Evolutionary conservation across 1,284 basidiomycete genomes (phyloP).

Genomic region (Ceratobasidium papillatum): DNA sequence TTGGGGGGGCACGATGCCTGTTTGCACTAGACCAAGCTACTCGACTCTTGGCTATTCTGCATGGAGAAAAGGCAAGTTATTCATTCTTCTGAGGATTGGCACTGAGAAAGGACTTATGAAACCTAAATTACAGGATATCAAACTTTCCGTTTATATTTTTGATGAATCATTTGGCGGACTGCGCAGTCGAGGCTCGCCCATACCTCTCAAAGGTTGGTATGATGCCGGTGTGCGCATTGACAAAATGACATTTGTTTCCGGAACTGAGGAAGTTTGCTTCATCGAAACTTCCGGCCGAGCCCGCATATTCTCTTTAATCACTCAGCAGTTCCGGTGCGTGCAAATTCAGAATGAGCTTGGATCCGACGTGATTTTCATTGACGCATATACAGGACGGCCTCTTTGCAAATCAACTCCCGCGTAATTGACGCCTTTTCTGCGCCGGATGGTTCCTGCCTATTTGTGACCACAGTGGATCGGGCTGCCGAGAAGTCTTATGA

Average conservation of each 20-base stretch:
- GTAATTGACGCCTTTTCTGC: conserved; percentile 32
- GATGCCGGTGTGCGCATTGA: conserved; percentile 27
- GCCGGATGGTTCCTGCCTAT: conserved; percentile 37
- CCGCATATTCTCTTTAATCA: conserved; percentile 42
- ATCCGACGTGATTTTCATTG: neutral
- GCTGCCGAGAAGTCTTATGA: neutral
- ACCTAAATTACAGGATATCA: conserved; percentile 4
- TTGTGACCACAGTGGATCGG: neutral
- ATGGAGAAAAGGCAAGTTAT: conserved; percentile 10
- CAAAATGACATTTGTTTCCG: conserved; percentile 37
- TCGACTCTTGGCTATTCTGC: conserved; percentile 25
- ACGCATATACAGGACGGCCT: neutral
- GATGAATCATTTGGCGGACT: conserved; percentile 41
- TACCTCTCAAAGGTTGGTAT: conserved; percentile 42
- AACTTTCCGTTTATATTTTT: conserved; percentile 38
- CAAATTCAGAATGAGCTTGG: neutral
- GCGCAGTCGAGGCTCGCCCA: conserved; percentile 36
- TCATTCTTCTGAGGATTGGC: neutral
- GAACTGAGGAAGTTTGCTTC: conserved; percentile 43
- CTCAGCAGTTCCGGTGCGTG: conserved; percentile 43
- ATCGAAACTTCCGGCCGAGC: conserved; percentile 42
- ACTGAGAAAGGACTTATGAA: neutral
- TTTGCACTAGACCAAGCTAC: conserved; percentile 31
- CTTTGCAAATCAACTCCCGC: neutral
- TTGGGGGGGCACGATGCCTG: conserved; percentile 17